Evolutionary conservation across 306 rosid genomes (phyloP), one percentile per base, ranked within the genome.

Genomic region (Pterocarpus macrocarpus): DNA sequence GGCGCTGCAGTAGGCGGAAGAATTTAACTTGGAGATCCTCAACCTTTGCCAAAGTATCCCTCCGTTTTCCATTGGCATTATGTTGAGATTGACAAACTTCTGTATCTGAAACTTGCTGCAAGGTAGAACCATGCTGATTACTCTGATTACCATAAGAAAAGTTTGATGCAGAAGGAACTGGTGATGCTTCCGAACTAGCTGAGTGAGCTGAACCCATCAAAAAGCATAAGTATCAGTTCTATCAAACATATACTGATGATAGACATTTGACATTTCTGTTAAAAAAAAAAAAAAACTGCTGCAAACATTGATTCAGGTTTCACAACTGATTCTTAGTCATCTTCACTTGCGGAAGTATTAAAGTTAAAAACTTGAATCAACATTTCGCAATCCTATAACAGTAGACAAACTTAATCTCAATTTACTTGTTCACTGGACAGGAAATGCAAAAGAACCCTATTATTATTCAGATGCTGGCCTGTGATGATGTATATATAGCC

Each of bases 1-100:
- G 90, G 67, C 87, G 89, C 63, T 57, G 87, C 74, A 96, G 90
- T 61, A 93, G 82, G 55, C 84, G 93, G 83, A 93, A 85, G 79
- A 96, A 92, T 74, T 89, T 89, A 76, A 90, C 89, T 84, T 89
- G 91, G 84, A 96, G 93, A 71, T 90, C 89, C 84, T 87, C 93
- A 81, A 93, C 71, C 77, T 80, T 90, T 30, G 77, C 86, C 84
- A 90, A 82, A 38, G 94, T 89, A 85, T 92, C 90, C 79, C 39
- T 87, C 76, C 12, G 84, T 84, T 69, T 87, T 71, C 80, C 63
- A 68, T 66, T 76, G 22, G 71, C 55, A 28, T 38, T 69, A 77
- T 71, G 81, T 63, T 50, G 88, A 62, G 85, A 83, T 49, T 74
- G 90, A 70, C 38, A 44, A 35, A 69, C 80, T 70, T 83, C 86